phyloP scores from a whole-genome alignment of 768 basidiomycete species.

The Terana coerulea region DNA sequence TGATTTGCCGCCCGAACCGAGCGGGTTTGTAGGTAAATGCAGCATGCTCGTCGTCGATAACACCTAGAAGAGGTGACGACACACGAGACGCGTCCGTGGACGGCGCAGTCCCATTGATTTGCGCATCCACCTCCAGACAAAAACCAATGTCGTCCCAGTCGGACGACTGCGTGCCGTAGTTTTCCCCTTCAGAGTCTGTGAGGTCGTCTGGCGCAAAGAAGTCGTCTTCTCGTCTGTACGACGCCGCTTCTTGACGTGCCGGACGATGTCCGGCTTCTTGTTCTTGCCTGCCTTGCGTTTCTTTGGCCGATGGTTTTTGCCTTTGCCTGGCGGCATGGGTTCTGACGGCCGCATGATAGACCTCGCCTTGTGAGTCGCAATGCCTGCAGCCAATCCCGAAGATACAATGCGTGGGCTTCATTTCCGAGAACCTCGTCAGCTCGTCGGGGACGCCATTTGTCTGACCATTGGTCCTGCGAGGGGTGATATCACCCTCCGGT shows the following conservation, averaged over 20 bases:
- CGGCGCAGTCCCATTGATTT: constrained; percentile 1
- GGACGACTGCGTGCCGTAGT: background rate
- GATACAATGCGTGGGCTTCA: constrained; percentile 60
- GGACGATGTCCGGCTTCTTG: constrained; percentile 55
- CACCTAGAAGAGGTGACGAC: background rate
- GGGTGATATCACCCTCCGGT: too few species aligned
- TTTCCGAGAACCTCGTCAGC: constrained; percentile 81
- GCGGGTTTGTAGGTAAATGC: constrained; percentile 9
- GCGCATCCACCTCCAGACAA: constrained; percentile 8
- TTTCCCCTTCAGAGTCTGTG: constrained; percentile 4
- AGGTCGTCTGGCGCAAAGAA: constrained; percentile 20
- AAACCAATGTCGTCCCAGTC: constrained; percentile 16
- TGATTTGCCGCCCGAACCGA: constrained; percentile 47
- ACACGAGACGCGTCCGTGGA: constrained; percentile 7
- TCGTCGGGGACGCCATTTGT: constrained; percentile 69
- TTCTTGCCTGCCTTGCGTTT: constrained; percentile 54
- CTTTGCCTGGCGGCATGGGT: background rate
- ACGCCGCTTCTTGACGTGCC: constrained; percentile 23
- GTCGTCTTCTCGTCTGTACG: constrained; percentile 36
- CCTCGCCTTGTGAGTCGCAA: constrained; percentile 51
- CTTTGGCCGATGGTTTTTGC: constrained; percentile 45
- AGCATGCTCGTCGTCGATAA: constrained; percentile 5
- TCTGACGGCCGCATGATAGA: background rate
- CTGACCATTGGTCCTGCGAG: constrained; percentile 56
- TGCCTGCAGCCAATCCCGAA: constrained; percentile 78